A percentile compares a stretch with the other conserved stretches of the same genome.
Evolutionary conservation across 2,329 filamentous ascomycete species (phyloP).

Genomic region (Cladosporium halotolerans): DNA sequence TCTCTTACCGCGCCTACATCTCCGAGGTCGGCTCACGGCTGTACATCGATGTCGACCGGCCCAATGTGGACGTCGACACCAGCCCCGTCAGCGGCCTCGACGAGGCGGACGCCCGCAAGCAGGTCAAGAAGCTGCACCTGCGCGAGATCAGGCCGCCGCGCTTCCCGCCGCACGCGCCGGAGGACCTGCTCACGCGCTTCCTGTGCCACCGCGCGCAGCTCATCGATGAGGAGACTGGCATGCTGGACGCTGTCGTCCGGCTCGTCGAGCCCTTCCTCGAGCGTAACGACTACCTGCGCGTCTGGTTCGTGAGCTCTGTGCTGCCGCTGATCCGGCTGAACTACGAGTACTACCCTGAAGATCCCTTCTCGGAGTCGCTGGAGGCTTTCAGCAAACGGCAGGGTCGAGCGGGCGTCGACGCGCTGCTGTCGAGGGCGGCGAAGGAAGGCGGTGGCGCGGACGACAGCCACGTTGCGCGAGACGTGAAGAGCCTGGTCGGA

Average conservation of each 20-base stretch:
- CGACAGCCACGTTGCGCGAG: slow-evolving; percentile 48
- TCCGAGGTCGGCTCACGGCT: slow-evolving; percentile 49
- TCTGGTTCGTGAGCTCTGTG: slow-evolving; percentile 63
- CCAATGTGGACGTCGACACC: slow-evolving; percentile 46
- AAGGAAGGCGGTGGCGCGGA: slow-evolving; percentile 11
- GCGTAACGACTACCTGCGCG: slow-evolving; percentile 54
- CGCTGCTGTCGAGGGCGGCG: slow-evolving; percentile 43
- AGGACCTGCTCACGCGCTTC: slow-evolving; percentile 57
- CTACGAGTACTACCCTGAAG: slow-evolving; percentile 60
- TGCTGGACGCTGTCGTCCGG: slow-evolving; percentile 61
- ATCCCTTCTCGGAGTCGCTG: slow-evolving; percentile 54
- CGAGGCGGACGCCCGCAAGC: slow-evolving; percentile 58
- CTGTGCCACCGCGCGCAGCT: slow-evolving; percentile 61
- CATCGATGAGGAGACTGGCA: slow-evolving; percentile 66
- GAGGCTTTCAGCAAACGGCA: slow-evolving; percentile 57
- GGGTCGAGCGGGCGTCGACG: slow-evolving; percentile 53
- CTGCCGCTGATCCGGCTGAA: slow-evolving; percentile 64
- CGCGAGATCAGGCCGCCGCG: slow-evolving; percentile 50
- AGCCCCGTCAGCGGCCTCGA: slow-evolving; percentile 53
- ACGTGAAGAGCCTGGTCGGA: slow-evolving; percentile 61
- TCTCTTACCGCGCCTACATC: slow-evolving; percentile 57
- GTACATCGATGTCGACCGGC: slow-evolving; percentile 36
- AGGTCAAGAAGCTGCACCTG: slow-evolving; percentile 57
- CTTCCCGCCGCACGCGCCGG: slow-evolving; percentile 41
- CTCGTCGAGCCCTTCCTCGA: slow-evolving; percentile 63